Percentiles rank a stretch among this genome's conserved stretches.
phyloP scores from a whole-genome alignment of 176 grass and related monocot species.

The Rhynchospora tenuis region DNA sequence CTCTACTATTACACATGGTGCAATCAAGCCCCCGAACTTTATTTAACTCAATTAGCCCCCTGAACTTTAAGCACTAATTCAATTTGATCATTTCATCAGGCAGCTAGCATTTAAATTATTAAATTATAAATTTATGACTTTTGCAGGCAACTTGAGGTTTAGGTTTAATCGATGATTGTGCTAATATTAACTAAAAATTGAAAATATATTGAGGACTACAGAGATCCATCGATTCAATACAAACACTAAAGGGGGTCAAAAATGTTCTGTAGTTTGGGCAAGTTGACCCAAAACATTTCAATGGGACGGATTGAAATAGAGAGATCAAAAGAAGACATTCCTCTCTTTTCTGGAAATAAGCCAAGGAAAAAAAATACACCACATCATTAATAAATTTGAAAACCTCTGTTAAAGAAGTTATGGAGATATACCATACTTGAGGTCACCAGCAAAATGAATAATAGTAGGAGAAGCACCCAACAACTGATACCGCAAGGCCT shows the following conservation, averaged over 20 bases:
- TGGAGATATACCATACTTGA: conserved; percentile 70
- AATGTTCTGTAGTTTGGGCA: not conserved
- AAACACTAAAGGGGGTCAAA: not conserved
- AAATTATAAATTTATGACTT: not conserved
- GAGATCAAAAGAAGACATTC: no score
- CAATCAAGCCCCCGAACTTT: not conserved
- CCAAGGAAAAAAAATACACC: not conserved
- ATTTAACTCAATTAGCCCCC: not conserved
- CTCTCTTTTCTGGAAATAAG: not conserved
- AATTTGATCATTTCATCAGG: not conserved
- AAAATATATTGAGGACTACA: not conserved
- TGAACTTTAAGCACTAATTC: not conserved
- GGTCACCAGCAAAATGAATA: conserved; percentile 83
- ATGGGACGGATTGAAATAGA: no score
- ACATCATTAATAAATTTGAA: not conserved
- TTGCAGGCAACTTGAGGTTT: not conserved
- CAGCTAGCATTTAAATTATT: not conserved
- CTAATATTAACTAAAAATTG: not conserved
- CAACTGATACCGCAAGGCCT: conserved; percentile 72
- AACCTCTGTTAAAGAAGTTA: not conserved
- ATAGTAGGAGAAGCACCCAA: conserved; percentile 56
- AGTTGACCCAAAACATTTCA: not conserved
- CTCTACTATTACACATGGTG: not conserved
- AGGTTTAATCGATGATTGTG: not conserved
- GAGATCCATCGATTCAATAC: not conserved